Evolutionary conservation across 108 stramenopile species (phyloP), one percentile per base, ranked within the genome.

Genomic region (Cyclotella atomus): DNA sequence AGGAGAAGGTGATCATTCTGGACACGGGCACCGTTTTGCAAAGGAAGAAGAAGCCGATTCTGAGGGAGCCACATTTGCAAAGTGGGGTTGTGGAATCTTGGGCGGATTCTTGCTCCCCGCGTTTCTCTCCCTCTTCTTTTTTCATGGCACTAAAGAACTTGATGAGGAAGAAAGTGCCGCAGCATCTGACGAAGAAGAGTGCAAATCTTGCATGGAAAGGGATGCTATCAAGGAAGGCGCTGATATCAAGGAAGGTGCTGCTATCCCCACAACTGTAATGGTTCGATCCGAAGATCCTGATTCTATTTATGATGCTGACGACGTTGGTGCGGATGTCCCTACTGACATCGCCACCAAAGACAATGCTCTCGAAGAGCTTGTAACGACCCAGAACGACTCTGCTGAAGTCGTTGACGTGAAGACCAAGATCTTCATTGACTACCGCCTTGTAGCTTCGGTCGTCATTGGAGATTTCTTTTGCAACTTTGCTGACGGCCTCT

Each of bases 401-500:
- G n/a, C 33, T 24, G 36, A 49, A 41, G 49, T 32, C n/a, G 45
- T 59, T 6, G 34, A 33, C 5, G 27, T 25, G 3, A 23, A 33
- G 9, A 47, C 43, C 72, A 68, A 66, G 38, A 25, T 35, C 2
- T 5, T 70, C 23, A 69, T 84, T 59, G 72, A 89, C 65, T 43
- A 20, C 20, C 35, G 44, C 36, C 76, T 89, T 28, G 54, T 36
- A 23, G 61, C 68, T n/a, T 69, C 83, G 27, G 77, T 94, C 47
- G 44, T 86, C n/a, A 34, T 89, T 10, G n/a, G 90, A 16, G 88
- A 91, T 77, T 54, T 59, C 17, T 79, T 90, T 65, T 89, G 93
- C 73, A 92, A 92, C 87, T 92, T 93, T 66, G 71, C 81, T 25
- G 95, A 96, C 74, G 95, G 95, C 16, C 67, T 93, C 49, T 92